phyloP scores from a whole-genome alignment of 1,284 basidiomycete species.

The Pseudozyma sp. region DNA sequence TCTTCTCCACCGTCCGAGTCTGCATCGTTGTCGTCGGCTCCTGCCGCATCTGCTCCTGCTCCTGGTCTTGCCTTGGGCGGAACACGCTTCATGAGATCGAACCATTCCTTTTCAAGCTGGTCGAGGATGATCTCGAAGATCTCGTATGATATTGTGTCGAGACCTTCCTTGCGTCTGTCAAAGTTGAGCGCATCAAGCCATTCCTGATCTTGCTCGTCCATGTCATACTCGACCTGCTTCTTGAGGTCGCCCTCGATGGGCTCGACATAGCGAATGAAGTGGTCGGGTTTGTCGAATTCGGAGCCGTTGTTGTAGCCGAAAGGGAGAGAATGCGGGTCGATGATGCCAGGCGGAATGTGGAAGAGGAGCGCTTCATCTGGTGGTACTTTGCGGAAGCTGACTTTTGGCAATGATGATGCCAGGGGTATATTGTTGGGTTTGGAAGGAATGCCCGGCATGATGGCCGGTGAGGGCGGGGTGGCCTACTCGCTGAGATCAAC shows the following conservation, averaged over 20 bases:
- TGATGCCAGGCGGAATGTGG: conserved; percentile 46
- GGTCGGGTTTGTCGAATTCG: conserved; percentile 80
- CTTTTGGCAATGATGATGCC: conserved; percentile 59
- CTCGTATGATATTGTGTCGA: conserved; percentile 77
- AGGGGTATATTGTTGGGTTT: conserved; percentile 60
- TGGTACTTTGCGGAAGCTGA: conserved; percentile 60
- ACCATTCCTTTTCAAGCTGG: conserved; percentile 98
- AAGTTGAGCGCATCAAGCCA: conserved; percentile 90
- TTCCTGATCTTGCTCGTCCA: conserved; percentile 99
- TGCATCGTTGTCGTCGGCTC: conserved; percentile 41
- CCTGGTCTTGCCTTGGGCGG: conserved; percentile 45
- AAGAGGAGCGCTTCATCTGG: conserved; percentile 51
- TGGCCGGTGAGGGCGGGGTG: neutral
- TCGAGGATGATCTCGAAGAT: conserved; percentile 97
- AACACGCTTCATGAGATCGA: conserved; percentile 75
- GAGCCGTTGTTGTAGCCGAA: conserved; percentile 77
- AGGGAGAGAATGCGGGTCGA: conserved; percentile 51
- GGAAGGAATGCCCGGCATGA: conserved; percentile 49
- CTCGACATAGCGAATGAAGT: conserved; percentile 92
- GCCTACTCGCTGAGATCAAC: neutral
- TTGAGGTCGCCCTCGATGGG: conserved; percentile 92
- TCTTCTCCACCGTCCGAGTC: conserved; percentile 61
- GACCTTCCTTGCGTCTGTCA: conserved; percentile 82
- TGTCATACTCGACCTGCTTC: conserved; percentile 97
- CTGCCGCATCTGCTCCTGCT: conserved; percentile 25